Conservation (phyloP, 352 stramenopile species). For the Phytophthora multivora region DNA sequence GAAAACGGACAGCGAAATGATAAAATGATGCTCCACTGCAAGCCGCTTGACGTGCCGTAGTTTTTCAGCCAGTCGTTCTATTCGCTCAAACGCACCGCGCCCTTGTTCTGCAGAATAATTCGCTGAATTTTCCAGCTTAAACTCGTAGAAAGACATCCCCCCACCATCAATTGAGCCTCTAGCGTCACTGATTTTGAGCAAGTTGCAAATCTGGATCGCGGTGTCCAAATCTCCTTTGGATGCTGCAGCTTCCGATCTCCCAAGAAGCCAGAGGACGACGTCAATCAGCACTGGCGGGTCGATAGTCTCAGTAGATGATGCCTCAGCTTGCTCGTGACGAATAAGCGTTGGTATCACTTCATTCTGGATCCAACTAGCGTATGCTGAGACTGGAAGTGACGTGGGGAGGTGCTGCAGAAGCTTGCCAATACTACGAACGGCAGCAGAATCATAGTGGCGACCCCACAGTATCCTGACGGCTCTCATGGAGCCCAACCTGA, state of each 20-base stretch:
- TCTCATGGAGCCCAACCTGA: slow-evolving; percentile 58
- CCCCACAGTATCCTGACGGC: slow-evolving; percentile 58
- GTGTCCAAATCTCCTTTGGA: slow-evolving; percentile 32
- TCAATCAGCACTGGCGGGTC: slow-evolving; percentile 23
- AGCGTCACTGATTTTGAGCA: slow-evolving; percentile 20
- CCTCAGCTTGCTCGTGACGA: slow-evolving; percentile 18
- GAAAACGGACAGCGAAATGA: slow-evolving; percentile 63
- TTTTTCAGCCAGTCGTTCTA: slow-evolving; percentile 45
- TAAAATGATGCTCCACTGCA: slow-evolving; percentile 50
- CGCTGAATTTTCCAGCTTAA: slow-evolving; percentile 21
- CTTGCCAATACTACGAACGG: slow-evolving; percentile 37
- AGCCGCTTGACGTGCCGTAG: slow-evolving; percentile 63
- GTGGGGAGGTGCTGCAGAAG: slow-evolving; percentile 44
- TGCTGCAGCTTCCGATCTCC: slow-evolving; percentile 33
- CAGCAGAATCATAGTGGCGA: slow-evolving; percentile 45
- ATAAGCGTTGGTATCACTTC: slow-evolving; percentile 61
- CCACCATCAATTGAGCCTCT: neutral
- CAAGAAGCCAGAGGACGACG: slow-evolving; percentile 38
- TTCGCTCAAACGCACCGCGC: slow-evolving; percentile 17
- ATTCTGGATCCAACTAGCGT: slow-evolving; percentile 54
- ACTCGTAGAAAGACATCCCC: slow-evolving; percentile 29
- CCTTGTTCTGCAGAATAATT: neutral
- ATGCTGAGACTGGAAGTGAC: slow-evolving; percentile 49
- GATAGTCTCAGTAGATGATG: slow-evolving; percentile 3
- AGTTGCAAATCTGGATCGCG: slow-evolving; percentile 38